Base-by-base conservation (phyloP, 163 green algal genomes). In the Volvox carteri region DNA sequence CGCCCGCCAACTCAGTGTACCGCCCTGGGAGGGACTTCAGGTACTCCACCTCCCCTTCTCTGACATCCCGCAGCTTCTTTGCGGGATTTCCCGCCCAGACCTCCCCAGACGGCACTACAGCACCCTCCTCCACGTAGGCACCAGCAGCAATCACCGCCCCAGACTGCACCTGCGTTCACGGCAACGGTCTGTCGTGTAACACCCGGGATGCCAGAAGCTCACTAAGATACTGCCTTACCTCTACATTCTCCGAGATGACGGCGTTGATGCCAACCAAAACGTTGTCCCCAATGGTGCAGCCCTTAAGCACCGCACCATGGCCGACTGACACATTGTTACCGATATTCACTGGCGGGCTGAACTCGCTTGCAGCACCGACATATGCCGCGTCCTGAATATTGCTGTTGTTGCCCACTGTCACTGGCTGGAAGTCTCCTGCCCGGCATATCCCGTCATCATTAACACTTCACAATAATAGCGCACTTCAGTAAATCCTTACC, bases 231-330 rank as follows among this genome's bases (percentile, higher is more conserved):
- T n/a, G n/a, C n/a, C n/a, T n/a, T 65, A 88, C 83, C 83, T 88
- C 83, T 0, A 83, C 83, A 67, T 81, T 96, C 84, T 99, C 95
- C 48, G 97, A 92, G 28, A 99, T 44, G 1, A 97, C 97, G 21
- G 98, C 94, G 30, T 96, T 96, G 93, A 99, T 99, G 86, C 98
- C 98, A n/a, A 99, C 94, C 25, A 99, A 96, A 1, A 86, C 91
- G 23, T 96, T 95, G 91, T 99, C 96, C 42, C 96, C 96, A 28
- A 99, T 90, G 0, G 92, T 98, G 90, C 95, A 98, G 39, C 97
- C 95, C 52, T 97, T 95, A 62, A 98, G 90, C 21, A 96, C 92
- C 1, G 96, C 96, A 25, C 93, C 93, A 75, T 98, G 97, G 7
- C 97, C 98, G 2, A 99, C 92, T 1, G 97, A 98, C 33, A 99